phyloP scores from a whole-genome alignment of 495 filamentous ascomycete species.

The Trichoderma orchidacearum region DNA sequence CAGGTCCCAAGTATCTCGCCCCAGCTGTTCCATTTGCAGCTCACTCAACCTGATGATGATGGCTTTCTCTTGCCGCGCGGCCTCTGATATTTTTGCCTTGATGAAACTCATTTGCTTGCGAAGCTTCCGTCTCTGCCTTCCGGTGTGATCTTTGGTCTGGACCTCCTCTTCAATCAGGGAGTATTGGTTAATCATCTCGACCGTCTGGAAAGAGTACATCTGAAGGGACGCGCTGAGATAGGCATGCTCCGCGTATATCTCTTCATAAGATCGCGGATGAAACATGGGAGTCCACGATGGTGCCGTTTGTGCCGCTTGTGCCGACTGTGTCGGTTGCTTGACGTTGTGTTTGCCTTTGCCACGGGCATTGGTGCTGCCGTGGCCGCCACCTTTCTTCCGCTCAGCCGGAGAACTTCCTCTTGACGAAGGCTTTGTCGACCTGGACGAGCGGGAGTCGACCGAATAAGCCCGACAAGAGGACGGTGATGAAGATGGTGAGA shows the following conservation, averaged over 20 bases:
- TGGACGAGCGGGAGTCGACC: neutral
- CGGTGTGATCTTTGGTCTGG: neutral
- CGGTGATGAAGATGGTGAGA: neutral
- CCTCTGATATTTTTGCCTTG: slow-evolving; percentile 16
- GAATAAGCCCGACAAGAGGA: neutral
- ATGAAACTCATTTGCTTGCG: slow-evolving; percentile 6
- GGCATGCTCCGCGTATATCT: slow-evolving; percentile 22
- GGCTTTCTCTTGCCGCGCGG: slow-evolving; percentile 21
- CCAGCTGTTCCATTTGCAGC: slow-evolving; percentile 19
- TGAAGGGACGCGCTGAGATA: slow-evolving; percentile 26
- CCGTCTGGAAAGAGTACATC: slow-evolving; percentile 17
- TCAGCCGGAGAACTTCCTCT: neutral
- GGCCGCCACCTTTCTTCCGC: no score
- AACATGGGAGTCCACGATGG: slow-evolving; percentile 5
- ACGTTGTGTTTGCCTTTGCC: neutral
- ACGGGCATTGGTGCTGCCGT: neutral
- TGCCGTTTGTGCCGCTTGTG: no score
- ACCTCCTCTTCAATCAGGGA: slow-evolving; percentile 13
- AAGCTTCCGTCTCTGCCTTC: slow-evolving; percentile 3
- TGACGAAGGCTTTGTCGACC: neutral
- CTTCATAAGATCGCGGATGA: slow-evolving; percentile 17
- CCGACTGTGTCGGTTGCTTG: neutral
- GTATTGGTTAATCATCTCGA: slow-evolving; percentile 15
- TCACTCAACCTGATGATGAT: slow-evolving; percentile 27
- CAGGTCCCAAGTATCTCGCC: neutral